A percentile compares a stretch with the other conserved stretches of the same genome.
Evolutionary conservation across 2,329 filamentous ascomycete genomes (phyloP).

Genomic region (Fusarium neocosmosporiellum): DNA sequence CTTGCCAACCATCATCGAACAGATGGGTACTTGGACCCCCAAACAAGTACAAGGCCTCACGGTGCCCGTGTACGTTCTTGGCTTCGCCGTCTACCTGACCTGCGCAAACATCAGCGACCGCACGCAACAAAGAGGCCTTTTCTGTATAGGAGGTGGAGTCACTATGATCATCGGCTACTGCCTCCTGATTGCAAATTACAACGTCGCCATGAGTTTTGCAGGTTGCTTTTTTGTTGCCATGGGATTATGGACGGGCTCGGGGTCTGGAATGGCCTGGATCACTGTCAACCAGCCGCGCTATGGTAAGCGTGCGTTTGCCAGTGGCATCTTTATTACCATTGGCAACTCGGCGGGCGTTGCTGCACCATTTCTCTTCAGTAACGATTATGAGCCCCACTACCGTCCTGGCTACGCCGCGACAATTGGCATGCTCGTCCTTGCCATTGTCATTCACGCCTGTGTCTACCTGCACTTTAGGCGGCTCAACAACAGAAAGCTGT

Average conservation of each 20-base stretch:
- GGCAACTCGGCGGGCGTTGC: conserved; percentile 9
- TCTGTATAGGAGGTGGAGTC: conserved; percentile 4
- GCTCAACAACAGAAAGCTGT: conserved; percentile 1
- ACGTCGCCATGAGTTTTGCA: conserved; percentile 4
- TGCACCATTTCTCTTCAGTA: conserved; percentile 2
- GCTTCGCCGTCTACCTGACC: conserved; percentile 1
- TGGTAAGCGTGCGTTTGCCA: conserved; percentile 8
- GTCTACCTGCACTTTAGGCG: conserved; percentile 9
- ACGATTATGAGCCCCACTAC: not conserved
- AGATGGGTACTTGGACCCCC: conserved; percentile 5
- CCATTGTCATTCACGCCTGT: not conserved
- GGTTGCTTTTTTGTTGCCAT: conserved; percentile 7
- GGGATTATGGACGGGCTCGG: conserved; percentile 6
- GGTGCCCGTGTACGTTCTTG: conserved; percentile 5
- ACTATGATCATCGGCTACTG: conserved; percentile 4
- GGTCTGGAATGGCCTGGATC: conserved; percentile 9
- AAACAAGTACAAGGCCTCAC: conserved; percentile 8
- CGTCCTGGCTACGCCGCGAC: conserved; percentile 2
- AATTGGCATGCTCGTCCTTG: conserved; percentile 6
- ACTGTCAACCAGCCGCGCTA: conserved; percentile 8
- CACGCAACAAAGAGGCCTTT: conserved; percentile 6
- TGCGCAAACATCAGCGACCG: conserved; percentile 12
- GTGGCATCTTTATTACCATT: conserved; percentile 10
- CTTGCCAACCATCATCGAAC: conserved; percentile 6
- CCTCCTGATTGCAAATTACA: conserved; percentile 1